A percentile compares a stretch with the other conserved stretches of the same genome.
Conservation (phyloP, 2,329 filamentous ascomycete species). For the Botrytis galanthina region DNA sequence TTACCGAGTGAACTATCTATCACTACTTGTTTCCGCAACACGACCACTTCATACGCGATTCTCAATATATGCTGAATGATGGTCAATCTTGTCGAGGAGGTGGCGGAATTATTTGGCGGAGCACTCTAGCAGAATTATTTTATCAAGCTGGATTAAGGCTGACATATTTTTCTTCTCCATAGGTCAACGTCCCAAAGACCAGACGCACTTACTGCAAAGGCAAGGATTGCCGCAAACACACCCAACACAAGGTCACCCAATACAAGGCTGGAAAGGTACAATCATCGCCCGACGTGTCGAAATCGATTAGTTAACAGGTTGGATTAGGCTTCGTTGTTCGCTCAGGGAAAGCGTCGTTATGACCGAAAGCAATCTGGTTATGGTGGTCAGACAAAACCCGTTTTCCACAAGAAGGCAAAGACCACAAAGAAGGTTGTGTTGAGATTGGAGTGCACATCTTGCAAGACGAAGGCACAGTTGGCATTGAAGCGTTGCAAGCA, state of each 20-base stretch:
- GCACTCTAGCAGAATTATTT: neutral
- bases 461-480: constrained; percentile 98
- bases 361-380: constrained; percentile 99
- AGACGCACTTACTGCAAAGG: constrained; percentile 97
- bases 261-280: constrained; percentile 92
- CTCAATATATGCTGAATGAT: neutral
- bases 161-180: constrained; percentile 1
- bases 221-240: constrained; percentile 90
- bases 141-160: constrained; percentile 1
- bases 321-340: constrained; percentile 76
- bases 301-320: constrained; percentile 20
- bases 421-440: constrained; percentile 99
- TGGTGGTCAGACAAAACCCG: constrained; percentile 99
- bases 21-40: neutral
- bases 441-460: constrained; percentile 93
- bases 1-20: neutral
- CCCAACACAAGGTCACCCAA: constrained; percentile 89
- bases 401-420: constrained; percentile 99
- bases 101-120: neutral
- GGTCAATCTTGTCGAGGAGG: neutral
- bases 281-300: constrained; percentile 26
- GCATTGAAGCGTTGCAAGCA: constrained; percentile 99
- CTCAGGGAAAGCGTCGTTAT: constrained; percentile 99
- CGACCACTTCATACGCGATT: neutral
- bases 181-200: constrained; percentile 98